Base-by-base conservation (phyloP, 202 grass and related monocot genomes). In the Carex arenaria region DNA sequence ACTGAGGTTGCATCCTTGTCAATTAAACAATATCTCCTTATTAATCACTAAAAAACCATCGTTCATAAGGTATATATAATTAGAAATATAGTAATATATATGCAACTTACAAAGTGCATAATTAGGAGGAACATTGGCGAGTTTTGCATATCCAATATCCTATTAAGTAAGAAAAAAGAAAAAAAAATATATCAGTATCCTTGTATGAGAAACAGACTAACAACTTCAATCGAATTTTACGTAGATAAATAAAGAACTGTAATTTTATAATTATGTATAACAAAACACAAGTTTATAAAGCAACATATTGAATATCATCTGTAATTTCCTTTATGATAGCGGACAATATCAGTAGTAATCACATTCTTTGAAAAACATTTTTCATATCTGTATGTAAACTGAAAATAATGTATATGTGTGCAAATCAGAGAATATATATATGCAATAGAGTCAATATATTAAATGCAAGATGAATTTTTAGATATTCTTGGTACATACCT, bases 141-240 rank as follows among this genome's bases (percentile, higher is more conserved):
- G 92, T 81, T 94, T 97, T 6, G 92, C 64, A 42, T 94, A 94
- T 23, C 88, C 92, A 3, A 97, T 97, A 65, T 97, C 94, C 90
- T 93, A 36, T 59, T 59, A 18, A 6, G n/a, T 59, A 59, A 49
- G 30, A 69, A 80, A 80, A 80, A 19, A 7, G 45, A 18, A 15
- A 6, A 11, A 22, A 45, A 45, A 70, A 32, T 5, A 43, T 70
- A 23, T 71, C 8, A 67, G 14, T 36, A 49, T 49, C 45, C 45
- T 49, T 49, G 45, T 3, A 49, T 49, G 45, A 49, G 10, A 49
- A 49, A 49, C 10, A 49, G 10, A 47, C 43, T 47, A 47, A 47
- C 2, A 47, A 10, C 43, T 10, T 47, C 43, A 47, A 47, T 47
- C 8, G 9, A 57, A n/a, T 57, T 57, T 57, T 57, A n/a, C 55